A percentile compares a stretch with the other conserved stretches of the same genome.
These are phyloP conservation scores for Candida dubliniensis DNA, from an alignment of 1,139 yeast genomes.

Conservation along the genomic window DNA sequence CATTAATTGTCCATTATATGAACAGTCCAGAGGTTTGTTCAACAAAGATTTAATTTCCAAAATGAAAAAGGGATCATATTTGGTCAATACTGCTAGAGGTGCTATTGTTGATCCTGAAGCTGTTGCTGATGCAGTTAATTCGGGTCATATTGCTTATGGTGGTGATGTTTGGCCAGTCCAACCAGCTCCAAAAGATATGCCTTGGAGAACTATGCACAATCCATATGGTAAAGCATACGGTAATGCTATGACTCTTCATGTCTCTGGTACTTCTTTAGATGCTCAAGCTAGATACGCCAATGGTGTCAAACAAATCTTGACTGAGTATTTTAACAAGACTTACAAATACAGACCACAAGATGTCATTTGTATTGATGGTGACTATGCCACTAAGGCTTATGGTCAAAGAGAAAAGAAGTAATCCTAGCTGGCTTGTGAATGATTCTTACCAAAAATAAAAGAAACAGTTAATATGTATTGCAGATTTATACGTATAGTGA, in stretches of 20 bases:
- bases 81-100: constrained; percentile 84
- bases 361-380: constrained; percentile 69
- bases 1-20: constrained; percentile 77
- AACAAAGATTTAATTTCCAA: constrained; percentile 66
- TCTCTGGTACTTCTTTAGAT: constrained; percentile 77
- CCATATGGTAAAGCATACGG: constrained; percentile 58
- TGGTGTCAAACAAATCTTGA: constrained; percentile 67
- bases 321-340: constrained; percentile 60
- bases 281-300: constrained; percentile 74
- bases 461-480: not conserved
- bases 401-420: constrained; percentile 12
- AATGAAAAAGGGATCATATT: constrained; percentile 76
- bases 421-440: not conserved
- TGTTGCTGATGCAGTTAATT: constrained; percentile 69
- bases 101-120: constrained; percentile 74
- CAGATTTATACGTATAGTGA: too few species aligned
- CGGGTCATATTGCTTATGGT: constrained; percentile 74
- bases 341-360: constrained; percentile 72
- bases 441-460: too few species aligned
- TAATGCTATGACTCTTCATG: constrained; percentile 85
- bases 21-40: constrained; percentile 63
- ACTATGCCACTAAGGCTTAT: constrained; percentile 69
- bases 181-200: constrained; percentile 76
- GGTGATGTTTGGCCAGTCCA: constrained; percentile 86
- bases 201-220: constrained; percentile 73